Percentiles rank a stretch among this genome's conserved stretches.
phyloP scores from a whole-genome alignment of 208 protist genomes.

The Acanthamoeba castellanii region DNA sequence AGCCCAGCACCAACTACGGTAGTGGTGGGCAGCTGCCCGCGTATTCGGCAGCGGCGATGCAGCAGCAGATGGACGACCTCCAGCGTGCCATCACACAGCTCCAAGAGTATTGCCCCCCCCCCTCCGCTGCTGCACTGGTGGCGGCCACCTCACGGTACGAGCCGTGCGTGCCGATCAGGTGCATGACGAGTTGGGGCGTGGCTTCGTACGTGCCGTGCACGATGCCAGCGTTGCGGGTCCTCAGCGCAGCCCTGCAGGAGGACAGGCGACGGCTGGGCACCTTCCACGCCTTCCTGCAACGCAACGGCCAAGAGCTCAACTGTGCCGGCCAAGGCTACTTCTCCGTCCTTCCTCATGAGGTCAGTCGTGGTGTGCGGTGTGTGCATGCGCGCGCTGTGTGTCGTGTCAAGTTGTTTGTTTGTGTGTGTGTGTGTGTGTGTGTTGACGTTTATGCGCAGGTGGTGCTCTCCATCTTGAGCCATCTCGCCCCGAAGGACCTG shows the following conservation, averaged over 20 bases:
- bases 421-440: neutral
- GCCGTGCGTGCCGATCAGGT: neutral
- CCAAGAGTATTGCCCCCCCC: neutral
- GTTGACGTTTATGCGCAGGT: neutral
- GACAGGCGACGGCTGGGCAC: neutral
- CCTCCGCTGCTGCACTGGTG: too few species aligned
- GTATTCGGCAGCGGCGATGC: neutral
- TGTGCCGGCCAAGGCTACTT: conserved; percentile 16
- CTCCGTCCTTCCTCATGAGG: neutral
- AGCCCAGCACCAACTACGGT: neutral
- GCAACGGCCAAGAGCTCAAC: neutral
- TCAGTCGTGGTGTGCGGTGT: neutral
- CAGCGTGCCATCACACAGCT: neutral
- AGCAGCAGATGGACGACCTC: neutral
- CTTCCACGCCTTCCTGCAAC: conserved; percentile 7
- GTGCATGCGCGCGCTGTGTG: neutral
- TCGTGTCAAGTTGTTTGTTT: too few species aligned
- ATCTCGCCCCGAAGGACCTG: neutral
- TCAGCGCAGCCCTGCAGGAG: neutral
- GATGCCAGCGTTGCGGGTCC: neutral
- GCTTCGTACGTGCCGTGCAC: neutral
- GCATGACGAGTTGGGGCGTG: neutral
- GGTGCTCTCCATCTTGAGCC: neutral
- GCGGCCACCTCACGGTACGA: too few species aligned
- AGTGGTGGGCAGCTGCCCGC: too few species aligned